Percentiles rank a stretch among this genome's conserved stretches.
Evolutionary conservation across 495 filamentous ascomycete genomes (phyloP).

Genomic region (Chaetomium cochliodes): DNA sequence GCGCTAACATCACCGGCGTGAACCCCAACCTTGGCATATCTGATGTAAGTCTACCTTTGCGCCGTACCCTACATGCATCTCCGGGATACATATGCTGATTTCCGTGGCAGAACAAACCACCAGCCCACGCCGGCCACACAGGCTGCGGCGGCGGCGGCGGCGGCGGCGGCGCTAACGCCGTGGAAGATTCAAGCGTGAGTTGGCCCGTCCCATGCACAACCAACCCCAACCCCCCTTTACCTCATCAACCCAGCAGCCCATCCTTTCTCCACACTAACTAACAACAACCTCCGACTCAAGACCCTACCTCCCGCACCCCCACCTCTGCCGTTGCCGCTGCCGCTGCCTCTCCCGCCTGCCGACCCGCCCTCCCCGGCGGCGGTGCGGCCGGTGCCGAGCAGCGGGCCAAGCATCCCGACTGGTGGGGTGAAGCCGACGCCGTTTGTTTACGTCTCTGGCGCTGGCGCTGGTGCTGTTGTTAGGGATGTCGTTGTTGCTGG

Average conservation of each 20-base stretch:
- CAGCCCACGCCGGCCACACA: neutral
- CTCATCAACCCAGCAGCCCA: too few species aligned
- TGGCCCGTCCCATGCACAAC: too few species aligned
- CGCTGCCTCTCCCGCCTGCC: neutral
- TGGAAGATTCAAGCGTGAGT: neutral
- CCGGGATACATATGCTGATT: neutral
- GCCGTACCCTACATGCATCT: too few species aligned
- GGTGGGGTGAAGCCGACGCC: neutral
- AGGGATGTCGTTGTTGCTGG: neutral
- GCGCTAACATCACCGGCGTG: neutral
- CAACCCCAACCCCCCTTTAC: too few species aligned
- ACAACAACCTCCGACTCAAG: neutral
- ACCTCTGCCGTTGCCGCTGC: neutral
- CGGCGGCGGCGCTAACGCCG: neutral
- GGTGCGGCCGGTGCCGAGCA: neutral
- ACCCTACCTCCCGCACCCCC: neutral
- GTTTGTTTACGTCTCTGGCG: neutral
- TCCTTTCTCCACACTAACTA: too few species aligned
- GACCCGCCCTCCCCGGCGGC: neutral
- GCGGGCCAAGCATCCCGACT: neutral
- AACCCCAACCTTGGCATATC: neutral
- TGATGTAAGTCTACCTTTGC: neutral
- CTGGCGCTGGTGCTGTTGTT: neutral
- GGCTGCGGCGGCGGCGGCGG: neutral
- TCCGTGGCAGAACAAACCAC: neutral